These are phyloP conservation scores for Arctostaphylos glauca DNA, from an alignment of 148 eudicot species.

Conservation along the genomic window DNA sequence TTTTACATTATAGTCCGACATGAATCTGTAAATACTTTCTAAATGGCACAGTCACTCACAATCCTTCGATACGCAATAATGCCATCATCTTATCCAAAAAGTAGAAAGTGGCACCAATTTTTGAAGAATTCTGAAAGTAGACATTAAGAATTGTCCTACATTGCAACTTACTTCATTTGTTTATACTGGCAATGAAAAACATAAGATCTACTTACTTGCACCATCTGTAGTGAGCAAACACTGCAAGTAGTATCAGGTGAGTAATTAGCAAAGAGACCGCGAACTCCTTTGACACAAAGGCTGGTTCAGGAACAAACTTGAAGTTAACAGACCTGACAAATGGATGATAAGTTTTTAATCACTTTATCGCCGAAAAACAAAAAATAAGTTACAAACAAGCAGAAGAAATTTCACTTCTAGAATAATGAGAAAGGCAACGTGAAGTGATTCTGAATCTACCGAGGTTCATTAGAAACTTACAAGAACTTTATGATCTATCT, in stretches of 20 bases:
- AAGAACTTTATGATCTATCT: background rate
- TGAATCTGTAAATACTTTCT: background rate
- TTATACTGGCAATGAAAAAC: background rate
- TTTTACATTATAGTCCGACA: background rate
- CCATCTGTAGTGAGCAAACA: slow-evolving; percentile 82
- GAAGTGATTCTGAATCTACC: background rate
- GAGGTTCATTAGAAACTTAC: background rate
- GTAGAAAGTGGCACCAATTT: background rate
- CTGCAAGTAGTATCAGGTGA: slow-evolving; percentile 63
- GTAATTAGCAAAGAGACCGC: slow-evolving; percentile 59
- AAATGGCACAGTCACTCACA: slow-evolving; percentile 1
- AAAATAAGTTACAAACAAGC: slow-evolving; percentile 9
- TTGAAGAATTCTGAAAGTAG: background rate
- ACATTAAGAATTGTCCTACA: background rate
- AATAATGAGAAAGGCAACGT: background rate
- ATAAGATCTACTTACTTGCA: slow-evolving; percentile 65
- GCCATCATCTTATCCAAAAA: background rate
- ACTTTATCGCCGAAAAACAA: background rate
- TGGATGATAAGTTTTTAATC: slow-evolving; percentile 6
- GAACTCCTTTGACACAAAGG: slow-evolving; percentile 75
- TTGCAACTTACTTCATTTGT: background rate
- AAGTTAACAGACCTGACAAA: slow-evolving; percentile 92
- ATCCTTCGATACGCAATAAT: background rate
- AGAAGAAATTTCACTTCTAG: background rate
- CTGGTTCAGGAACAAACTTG: slow-evolving; percentile 89